These are phyloP conservation scores for Phytophthora melonis DNA, from an alignment of 352 stramenopile genomes.

Conservation along the genomic window DNA sequence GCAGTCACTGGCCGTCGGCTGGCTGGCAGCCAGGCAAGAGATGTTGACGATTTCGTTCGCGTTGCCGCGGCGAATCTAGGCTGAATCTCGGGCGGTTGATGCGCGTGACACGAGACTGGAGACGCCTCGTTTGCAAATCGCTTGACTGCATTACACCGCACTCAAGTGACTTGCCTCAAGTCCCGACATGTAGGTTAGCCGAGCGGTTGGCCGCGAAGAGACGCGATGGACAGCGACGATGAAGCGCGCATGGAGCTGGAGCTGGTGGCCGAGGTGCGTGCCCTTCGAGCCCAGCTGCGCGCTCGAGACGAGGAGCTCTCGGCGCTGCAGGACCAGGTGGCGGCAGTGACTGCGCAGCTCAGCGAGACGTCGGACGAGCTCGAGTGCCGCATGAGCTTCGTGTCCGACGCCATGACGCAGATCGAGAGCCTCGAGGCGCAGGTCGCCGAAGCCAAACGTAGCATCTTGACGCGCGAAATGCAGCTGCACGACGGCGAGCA, in stretches of 20 bases:
- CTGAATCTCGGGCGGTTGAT: background rate
- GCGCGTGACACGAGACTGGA: background rate
- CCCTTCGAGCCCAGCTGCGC: constrained; percentile 42
- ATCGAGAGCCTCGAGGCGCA: constrained; percentile 54
- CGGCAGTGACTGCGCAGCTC: constrained; percentile 50
- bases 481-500: constrained; percentile 60
- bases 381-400: constrained; percentile 63
- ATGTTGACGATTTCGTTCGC: constrained; percentile 26
- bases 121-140: constrained; percentile 16
- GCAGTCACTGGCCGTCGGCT: background rate
- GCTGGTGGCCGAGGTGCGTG: constrained; percentile 46
- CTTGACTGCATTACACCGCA: background rate
- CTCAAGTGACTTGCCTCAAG: too few species aligned
- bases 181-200: background rate
- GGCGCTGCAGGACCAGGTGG: constrained; percentile 49
- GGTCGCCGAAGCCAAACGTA: constrained; percentile 53
- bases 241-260: constrained; percentile 40
- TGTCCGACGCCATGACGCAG: constrained; percentile 51
- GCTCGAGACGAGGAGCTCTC: constrained; percentile 46
- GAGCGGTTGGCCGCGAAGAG: constrained; percentile 16
- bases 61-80: constrained; percentile 15
- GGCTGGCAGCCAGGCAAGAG: background rate
- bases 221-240: constrained; percentile 34
- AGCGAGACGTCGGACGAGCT: constrained; percentile 68
- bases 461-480: constrained; percentile 71